Evolutionary conservation across 371 early-diverging fungal species (phyloP), one percentile per base, ranked within the genome.

Genomic region (Saksenaea vasiformis): DNA sequence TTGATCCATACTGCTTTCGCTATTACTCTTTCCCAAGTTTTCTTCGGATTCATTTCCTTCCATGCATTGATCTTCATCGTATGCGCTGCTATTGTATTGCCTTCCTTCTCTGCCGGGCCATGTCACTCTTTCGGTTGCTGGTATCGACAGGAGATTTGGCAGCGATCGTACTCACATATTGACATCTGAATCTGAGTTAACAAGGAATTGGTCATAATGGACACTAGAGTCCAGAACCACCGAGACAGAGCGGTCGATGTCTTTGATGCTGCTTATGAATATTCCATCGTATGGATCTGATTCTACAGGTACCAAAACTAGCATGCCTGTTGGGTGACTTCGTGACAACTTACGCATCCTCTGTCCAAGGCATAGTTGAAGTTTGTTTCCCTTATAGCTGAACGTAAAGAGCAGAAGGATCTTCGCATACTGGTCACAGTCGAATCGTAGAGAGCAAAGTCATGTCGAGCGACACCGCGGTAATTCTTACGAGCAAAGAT

Each of bases 151-250:
- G n/a, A n/a, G n/a, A n/a, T n/a, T n/a, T n/a, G 43, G n/a, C 43
- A 43, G n/a, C 5, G 43, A 43, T 1, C 14, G 3, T 43, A 43
- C 43, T 17, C 43, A 43, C 43, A 43, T 43, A n/a, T 17, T 17
- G n/a, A 43, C 43, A 43, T 43, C 9, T 5, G n/a, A 10, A 17
- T n/a, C 43, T 5, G 17, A 17, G 43, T 43, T 43, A 5, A 43
- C 43, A 1, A 43, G 5, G 17, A 43, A 14, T n/a, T 43, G 43
- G 43, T 10, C 17, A 17, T n/a, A 43, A 17, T 43, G 43, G 43
- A 43, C n/a, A 5, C 43, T 17, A 35, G 34, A 60, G n/a, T 60
- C 60, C 15, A 35, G 60, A 26, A 60, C 53, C 5, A 60, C 34
- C 19, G 43, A 35, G 3, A 60, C 60, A 34, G 26, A 31, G 4